These are phyloP conservation scores for Pichia sp. DNA, from an alignment of 1,139 yeast species.

Conservation along the genomic window DNA sequence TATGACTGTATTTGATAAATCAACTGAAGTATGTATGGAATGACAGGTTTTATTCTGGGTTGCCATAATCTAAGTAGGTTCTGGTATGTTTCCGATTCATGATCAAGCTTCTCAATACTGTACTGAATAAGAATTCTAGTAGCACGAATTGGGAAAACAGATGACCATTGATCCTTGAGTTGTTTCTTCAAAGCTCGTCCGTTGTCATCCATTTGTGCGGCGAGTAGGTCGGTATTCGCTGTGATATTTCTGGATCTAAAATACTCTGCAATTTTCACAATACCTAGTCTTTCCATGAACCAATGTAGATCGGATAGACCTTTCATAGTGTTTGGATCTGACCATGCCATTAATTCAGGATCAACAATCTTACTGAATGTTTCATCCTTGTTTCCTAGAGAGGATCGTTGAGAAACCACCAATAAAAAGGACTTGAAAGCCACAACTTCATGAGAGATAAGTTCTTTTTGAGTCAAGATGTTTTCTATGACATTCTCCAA, in stretches of 20 bases:
- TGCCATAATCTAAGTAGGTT: conserved; percentile 78
- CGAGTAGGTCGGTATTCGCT: conserved; percentile 65
- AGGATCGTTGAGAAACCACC: conserved; percentile 85
- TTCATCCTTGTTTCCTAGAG: conserved; percentile 57
- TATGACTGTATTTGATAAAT: conserved; percentile 89
- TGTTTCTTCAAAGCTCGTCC: conserved; percentile 71
- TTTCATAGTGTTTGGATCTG: conserved; percentile 82
- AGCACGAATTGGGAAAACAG: conserved; percentile 90
- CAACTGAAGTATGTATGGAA: conserved; percentile 84
- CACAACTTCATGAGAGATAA: conserved; percentile 86
- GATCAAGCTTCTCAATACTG: conserved; percentile 83
- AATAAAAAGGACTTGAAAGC: conserved; percentile 87
- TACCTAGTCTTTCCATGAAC: conserved; percentile 97
- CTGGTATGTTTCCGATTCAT: conserved; percentile 67
- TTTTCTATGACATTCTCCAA: conserved; percentile 74
- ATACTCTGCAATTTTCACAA: conserved; percentile 87
- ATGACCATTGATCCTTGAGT: conserved; percentile 87
- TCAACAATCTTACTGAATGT: conserved; percentile 84
- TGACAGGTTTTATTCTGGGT: conserved; percentile 84
- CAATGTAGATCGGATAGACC: conserved; percentile 87
- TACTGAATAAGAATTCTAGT: conserved; percentile 93
- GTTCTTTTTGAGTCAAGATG: conserved; percentile 60
- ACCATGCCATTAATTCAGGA: conserved; percentile 90
- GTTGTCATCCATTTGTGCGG: conserved; percentile 85
- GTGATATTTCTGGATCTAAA: conserved; percentile 78